Base-by-base conservation (phyloP, 2,329 filamentous ascomycete genomes). In the Aspergillus transmontanensis region DNA sequence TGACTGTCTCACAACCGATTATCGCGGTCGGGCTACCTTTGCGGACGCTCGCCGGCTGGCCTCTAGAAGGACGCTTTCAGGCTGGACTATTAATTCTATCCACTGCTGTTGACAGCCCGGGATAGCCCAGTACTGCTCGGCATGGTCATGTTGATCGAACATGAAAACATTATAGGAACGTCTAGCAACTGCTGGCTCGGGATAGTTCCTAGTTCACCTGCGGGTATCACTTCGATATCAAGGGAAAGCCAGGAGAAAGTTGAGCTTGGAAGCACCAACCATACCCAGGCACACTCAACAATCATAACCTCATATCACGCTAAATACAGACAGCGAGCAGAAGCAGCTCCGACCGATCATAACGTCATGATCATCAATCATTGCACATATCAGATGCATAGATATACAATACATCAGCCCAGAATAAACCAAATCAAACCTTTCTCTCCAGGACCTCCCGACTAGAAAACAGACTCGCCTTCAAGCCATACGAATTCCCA, bases 401-500 rank as follows among this genome's bases (percentile, higher is more conserved):
- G 11, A 51, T 51, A 3, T 10, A n/a, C 23, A 51, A n/a, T 19
- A 30, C 23, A 51, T 30, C 23, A 28, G 28, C 11, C 11, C 23
- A 48, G 10, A 61, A 55, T 43, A 41, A 54, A 21, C 11, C 53
- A 55, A 36, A 5, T 70, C 65, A 69, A 45, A 66, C 53, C 61
- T 75, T 74, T 39, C 67, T 70, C 46, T 58, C 66, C 58, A 80
- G 67, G 32, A 81, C 54, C 63, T 81, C 79, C 53, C 68, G 73
- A 68, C 77, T 81, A 10, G 74, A 78, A 61, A 75, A 81, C 75
- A 80, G 68, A 64, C 76, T 81, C 50, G 89, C 84, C 69, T 82
- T 85, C 62, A 93, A 76, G 1, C 84, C 84, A 83, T 86, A 92
- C 1, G 82, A 75, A 72, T 92, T 92, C 0, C 82, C 82, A 12